Conservation (phyloP, 306 rosid species). For the Mimosa bimucronata region DNA sequence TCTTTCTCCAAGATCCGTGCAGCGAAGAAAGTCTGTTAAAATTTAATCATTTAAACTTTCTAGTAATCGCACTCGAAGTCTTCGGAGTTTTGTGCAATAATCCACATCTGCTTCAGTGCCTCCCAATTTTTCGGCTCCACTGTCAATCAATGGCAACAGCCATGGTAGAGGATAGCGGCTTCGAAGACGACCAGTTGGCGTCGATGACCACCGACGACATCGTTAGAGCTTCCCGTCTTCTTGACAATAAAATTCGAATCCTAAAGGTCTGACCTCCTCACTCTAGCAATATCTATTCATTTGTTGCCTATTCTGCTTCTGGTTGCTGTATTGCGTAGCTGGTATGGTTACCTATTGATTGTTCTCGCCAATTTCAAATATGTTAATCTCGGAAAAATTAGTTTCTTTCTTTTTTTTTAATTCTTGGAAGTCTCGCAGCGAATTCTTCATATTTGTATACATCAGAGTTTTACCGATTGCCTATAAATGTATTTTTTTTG, state of each 20-base stretch:
- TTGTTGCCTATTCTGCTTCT: not conserved
- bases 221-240: constrained; percentile 82
- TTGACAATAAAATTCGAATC: constrained; percentile 88
- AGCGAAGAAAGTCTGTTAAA: not conserved
- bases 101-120: not conserved
- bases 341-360: constrained; percentile 30
- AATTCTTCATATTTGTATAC: not conserved
- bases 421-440: not conserved
- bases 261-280: constrained; percentile 66
- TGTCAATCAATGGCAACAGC: constrained; percentile 67
- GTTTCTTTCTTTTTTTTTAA: not conserved
- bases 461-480: not conserved
- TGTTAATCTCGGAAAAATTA: not conserved
- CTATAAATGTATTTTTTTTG: too few species aligned
- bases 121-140: not conserved
- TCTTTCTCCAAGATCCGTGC: not conserved
- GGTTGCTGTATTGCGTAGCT: not conserved
- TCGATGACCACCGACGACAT: constrained; percentile 77
- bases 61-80: not conserved
- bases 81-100: too few species aligned
- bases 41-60: too few species aligned
- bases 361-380: not conserved
- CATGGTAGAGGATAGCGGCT: constrained; percentile 74
- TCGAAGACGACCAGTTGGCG: constrained; percentile 82
- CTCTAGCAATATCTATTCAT: not conserved